Percentiles rank a stretch among this genome's conserved stretches.
Conservation (phyloP, 768 basidiomycete genomes). For the Leccinum subgranulosum region DNA sequence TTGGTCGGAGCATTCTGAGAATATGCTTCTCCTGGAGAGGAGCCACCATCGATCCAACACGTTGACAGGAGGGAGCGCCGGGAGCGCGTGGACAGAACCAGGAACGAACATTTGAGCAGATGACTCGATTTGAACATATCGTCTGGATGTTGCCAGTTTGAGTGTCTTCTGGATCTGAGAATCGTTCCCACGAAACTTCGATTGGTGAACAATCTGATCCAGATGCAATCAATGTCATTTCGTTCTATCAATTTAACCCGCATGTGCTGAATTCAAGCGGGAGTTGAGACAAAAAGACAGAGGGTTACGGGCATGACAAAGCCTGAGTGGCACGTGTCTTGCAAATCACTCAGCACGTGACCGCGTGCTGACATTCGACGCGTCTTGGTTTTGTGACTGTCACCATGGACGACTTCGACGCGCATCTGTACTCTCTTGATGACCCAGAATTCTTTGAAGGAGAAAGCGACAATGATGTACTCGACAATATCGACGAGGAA, state of each 20-base stretch:
- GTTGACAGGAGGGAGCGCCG: not conserved
- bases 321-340: not conserved
- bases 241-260: too few species aligned
- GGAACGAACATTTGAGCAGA: not conserved
- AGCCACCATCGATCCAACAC: not conserved
- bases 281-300: too few species aligned
- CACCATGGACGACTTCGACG: constrained; percentile 26
- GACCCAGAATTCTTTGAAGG: constrained; percentile 3
- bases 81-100: not conserved
- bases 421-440: constrained; percentile 21
- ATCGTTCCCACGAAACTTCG: not conserved
- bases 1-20: not conserved
- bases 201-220: too few species aligned
- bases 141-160: not conserved
- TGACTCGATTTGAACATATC: not conserved
- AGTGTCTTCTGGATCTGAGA: not conserved
- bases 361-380: constrained; percentile 1
- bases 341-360: not conserved
- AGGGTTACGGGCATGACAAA: too few species aligned
- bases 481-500: constrained; percentile 24
- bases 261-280: too few species aligned
- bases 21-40: not conserved
- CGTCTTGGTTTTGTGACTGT: not conserved
- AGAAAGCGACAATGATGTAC: constrained; percentile 20
- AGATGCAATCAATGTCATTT: too few species aligned